These are phyloP conservation scores for Lasiodiplodia gonubiensis DNA, from an alignment of 2,329 filamentous ascomycete species.

Conservation along the genomic window DNA sequence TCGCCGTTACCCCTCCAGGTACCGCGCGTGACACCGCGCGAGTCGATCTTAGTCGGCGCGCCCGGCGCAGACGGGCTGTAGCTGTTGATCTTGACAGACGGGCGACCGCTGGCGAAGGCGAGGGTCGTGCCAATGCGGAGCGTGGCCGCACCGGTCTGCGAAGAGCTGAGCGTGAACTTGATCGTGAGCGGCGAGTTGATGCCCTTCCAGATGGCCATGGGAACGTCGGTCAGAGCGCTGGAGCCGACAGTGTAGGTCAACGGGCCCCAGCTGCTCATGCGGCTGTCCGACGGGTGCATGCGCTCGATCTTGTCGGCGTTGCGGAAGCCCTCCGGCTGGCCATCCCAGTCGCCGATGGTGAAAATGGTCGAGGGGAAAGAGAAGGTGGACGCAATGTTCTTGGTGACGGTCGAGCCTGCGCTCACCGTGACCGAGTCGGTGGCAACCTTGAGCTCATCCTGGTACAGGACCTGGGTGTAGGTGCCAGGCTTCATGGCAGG, in stretches of 20 bases:
- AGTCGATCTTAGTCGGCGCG: slow-evolving; percentile 68
- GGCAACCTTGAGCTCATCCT: slow-evolving; percentile 60
- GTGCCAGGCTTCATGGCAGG: slow-evolving; percentile 71
- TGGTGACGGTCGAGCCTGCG: slow-evolving; percentile 56
- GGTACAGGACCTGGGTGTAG: slow-evolving; percentile 71
- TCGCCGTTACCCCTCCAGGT: slow-evolving; percentile 69
- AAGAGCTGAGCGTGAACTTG: slow-evolving; percentile 61
- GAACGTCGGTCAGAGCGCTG: slow-evolving; percentile 60
- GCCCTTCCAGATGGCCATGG: slow-evolving; percentile 69
- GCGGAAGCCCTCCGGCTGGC: slow-evolving; percentile 63
- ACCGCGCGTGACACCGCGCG: slow-evolving; percentile 68
- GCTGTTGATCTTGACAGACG: slow-evolving; percentile 61
- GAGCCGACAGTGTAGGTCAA: slow-evolving; percentile 67
- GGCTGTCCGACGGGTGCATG: slow-evolving; percentile 71
- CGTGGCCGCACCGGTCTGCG: slow-evolving; percentile 58
- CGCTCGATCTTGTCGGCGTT: slow-evolving; percentile 71
- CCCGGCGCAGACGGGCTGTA: slow-evolving; percentile 57
- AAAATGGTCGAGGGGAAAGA: slow-evolving; percentile 60
- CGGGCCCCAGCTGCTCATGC: slow-evolving; percentile 67
- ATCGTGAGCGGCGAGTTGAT: slow-evolving; percentile 67
- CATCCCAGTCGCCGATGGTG: slow-evolving; percentile 70
- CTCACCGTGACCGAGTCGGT: slow-evolving; percentile 58
- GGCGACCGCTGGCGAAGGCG: slow-evolving; percentile 65
- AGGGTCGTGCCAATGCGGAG: slow-evolving; percentile 70
- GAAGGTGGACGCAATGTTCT: slow-evolving; percentile 59